Conservation (phyloP, 495 filamentous ascomycete genomes). For the Viridothelium virens region DNA sequence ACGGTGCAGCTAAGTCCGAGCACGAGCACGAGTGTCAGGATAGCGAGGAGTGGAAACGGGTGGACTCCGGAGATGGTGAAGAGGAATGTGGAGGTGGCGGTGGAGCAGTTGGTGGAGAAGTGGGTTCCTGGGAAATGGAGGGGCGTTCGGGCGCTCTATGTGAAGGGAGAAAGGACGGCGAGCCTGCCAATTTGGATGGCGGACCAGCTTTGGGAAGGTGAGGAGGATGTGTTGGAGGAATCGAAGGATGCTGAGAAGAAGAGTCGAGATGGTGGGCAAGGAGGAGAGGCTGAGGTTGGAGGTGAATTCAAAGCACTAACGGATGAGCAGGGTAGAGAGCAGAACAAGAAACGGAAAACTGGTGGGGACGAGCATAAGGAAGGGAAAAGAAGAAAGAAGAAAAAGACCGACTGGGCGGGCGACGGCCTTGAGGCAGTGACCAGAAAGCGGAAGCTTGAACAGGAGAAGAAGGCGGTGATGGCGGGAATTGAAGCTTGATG, state of each 20-base stretch:
- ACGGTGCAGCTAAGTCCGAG: constrained; percentile 62
- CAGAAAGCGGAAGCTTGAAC: background rate
- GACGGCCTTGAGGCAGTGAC: background rate
- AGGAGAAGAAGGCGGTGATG: constrained; percentile 2
- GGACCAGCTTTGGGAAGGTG: constrained; percentile 79
- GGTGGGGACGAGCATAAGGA: background rate
- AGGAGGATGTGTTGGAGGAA: constrained; percentile 60
- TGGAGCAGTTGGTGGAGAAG: constrained; percentile 59
- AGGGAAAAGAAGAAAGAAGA: background rate
- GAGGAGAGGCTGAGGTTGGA: background rate
- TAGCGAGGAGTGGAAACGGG: constrained; percentile 52
- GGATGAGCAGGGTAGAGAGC: constrained; percentile 17
- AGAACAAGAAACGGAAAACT: constrained; percentile 31
- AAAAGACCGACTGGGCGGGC: background rate
- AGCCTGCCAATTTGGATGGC: constrained; percentile 89
- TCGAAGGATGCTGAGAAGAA: constrained; percentile 30
- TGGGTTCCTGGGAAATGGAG: constrained; percentile 77
- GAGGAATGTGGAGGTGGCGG: constrained; percentile 70
- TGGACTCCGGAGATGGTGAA: constrained; percentile 66
- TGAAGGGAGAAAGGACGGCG: constrained; percentile 79
- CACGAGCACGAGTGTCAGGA: constrained; percentile 34
- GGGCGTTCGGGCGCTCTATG: constrained; percentile 70
- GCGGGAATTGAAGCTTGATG: background rate
- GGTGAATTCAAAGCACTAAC: background rate
- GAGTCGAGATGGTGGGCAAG: constrained; percentile 60